These are phyloP conservation scores for Colletotrichum incanum DNA, from an alignment of 2,329 filamentous ascomycete genomes.

Conservation along the genomic window DNA sequence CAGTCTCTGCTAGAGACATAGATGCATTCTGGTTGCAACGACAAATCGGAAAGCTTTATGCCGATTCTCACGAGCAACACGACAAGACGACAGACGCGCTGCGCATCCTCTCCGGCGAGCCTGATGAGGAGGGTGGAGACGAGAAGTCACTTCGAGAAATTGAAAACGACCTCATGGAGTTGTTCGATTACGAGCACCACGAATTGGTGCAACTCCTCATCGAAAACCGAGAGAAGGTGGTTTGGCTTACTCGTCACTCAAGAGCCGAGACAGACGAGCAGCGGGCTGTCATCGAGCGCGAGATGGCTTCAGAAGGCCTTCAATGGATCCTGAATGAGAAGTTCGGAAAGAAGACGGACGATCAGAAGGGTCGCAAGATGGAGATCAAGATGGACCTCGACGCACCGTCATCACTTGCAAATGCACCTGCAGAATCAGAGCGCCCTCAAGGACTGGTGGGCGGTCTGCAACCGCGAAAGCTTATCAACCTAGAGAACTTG, in stretches of 20 bases:
- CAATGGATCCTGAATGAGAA: constrained; percentile 91
- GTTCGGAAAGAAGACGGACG: constrained; percentile 77
- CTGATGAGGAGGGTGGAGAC: constrained; percentile 79
- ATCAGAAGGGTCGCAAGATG: constrained; percentile 76
- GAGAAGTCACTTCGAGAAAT: constrained; percentile 92
- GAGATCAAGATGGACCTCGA: constrained; percentile 98
- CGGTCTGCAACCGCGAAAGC: constrained; percentile 86
- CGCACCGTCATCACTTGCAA: constrained; percentile 73
- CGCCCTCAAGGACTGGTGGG: constrained; percentile 80
- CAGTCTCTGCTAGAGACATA: constrained; percentile 88
- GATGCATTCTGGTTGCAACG: constrained; percentile 98
- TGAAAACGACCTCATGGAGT: constrained; percentile 97
- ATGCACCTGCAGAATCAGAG: constrained; percentile 65
- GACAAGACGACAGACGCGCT: constrained; percentile 92
- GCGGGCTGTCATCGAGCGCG: constrained; percentile 83
- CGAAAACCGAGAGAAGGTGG: constrained; percentile 91
- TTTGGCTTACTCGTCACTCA: constrained; percentile 93
- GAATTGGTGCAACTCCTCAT: constrained; percentile 93
- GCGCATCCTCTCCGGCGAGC: constrained; percentile 83
- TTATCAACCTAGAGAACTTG: constrained; percentile 95
- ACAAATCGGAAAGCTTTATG: constrained; percentile 89
- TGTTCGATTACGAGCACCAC: constrained; percentile 97
- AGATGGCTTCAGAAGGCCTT: constrained; percentile 92
- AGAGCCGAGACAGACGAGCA: constrained; percentile 85
- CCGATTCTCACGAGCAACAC: constrained; percentile 92